Evolutionary conservation across 371 early-diverging fungal genomes (phyloP).

Genomic region (Mortierella sp.): DNA sequence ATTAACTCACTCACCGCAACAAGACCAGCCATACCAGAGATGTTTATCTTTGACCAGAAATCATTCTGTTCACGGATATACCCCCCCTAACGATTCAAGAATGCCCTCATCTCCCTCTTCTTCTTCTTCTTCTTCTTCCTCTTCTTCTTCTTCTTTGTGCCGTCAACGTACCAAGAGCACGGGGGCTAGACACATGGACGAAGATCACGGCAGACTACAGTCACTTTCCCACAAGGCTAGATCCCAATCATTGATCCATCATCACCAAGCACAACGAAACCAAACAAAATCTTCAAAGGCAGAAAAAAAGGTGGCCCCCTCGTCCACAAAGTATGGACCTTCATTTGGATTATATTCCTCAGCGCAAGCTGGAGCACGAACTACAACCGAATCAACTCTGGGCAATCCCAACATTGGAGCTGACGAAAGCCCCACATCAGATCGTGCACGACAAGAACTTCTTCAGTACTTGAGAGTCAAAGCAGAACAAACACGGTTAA

Average conservation of each 20-base stretch:
- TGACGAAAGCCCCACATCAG: not conserved
- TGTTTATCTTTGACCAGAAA: not conserved
- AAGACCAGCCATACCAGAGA: slow-evolving; percentile 11
- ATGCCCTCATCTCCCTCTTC: not conserved
- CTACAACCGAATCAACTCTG: not conserved
- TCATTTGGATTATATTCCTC: not conserved
- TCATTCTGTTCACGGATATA: not conserved
- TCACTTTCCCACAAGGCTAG: slow-evolving; percentile 19
- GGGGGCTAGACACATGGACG: not conserved
- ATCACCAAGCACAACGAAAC: not conserved
- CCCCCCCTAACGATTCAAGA: not conserved
- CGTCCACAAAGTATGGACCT: not conserved
- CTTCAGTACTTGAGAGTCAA: slow-evolving; percentile 17
- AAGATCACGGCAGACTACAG: not conserved
- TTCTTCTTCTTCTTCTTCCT: too few species aligned
- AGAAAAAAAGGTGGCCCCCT: not conserved
- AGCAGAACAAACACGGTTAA: slow-evolving; percentile 34
- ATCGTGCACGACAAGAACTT: slow-evolving; percentile 8
- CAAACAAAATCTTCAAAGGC: not conserved
- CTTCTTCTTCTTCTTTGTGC: too few species aligned
- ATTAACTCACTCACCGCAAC: not conserved
- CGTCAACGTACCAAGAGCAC: not conserved
- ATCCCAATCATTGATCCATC: slow-evolving; percentile 6
- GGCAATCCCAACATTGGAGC: not conserved
- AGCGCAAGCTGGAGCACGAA: not conserved